phyloP scores from a whole-genome alignment of 345 rosid species.

The Litchi chinensis region DNA sequence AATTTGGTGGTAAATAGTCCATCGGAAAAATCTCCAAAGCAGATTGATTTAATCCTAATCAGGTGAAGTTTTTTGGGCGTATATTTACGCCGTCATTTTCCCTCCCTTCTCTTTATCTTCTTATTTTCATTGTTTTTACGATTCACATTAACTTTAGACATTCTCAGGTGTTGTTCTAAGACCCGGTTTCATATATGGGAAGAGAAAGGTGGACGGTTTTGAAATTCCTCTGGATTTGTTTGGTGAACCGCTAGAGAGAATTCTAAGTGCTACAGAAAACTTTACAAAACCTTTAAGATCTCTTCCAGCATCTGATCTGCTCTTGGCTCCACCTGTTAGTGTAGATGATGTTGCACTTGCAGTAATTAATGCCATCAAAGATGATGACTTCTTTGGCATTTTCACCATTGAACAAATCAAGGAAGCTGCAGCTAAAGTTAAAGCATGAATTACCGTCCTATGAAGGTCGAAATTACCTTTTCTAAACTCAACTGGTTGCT shows the following conservation, averaged over 20 bases:
- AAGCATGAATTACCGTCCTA: slow-evolving; percentile 28
- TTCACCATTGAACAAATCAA: slow-evolving; percentile 95
- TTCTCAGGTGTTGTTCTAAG: slow-evolving; percentile 75
- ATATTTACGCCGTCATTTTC: neutral
- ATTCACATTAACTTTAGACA: slow-evolving; percentile 18
- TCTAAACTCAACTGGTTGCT: neutral
- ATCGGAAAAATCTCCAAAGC: neutral
- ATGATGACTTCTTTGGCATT: slow-evolving; percentile 79
- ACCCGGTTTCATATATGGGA: slow-evolving; percentile 88
- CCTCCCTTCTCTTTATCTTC: neutral
- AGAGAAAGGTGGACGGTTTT: slow-evolving; percentile 63
- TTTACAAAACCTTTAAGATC: slow-evolving; percentile 66
- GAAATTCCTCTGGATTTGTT: slow-evolving; percentile 84
- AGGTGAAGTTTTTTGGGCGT: neutral
- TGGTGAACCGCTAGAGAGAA: slow-evolving; percentile 72
- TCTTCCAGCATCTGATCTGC: slow-evolving; percentile 79
- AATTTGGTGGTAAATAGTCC: neutral
- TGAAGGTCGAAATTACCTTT: neutral
- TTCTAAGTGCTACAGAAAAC: slow-evolving; percentile 54
- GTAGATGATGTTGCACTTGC: slow-evolving; percentile 85
- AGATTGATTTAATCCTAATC: neutral
- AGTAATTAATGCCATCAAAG: slow-evolving; percentile 59
- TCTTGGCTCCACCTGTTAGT: slow-evolving; percentile 81
- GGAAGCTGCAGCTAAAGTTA: slow-evolving; percentile 79
- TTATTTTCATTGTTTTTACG: neutral